These are phyloP conservation scores for Ustilago nuda DNA, from an alignment of 1,284 basidiomycete genomes.

Conservation along the genomic window DNA sequence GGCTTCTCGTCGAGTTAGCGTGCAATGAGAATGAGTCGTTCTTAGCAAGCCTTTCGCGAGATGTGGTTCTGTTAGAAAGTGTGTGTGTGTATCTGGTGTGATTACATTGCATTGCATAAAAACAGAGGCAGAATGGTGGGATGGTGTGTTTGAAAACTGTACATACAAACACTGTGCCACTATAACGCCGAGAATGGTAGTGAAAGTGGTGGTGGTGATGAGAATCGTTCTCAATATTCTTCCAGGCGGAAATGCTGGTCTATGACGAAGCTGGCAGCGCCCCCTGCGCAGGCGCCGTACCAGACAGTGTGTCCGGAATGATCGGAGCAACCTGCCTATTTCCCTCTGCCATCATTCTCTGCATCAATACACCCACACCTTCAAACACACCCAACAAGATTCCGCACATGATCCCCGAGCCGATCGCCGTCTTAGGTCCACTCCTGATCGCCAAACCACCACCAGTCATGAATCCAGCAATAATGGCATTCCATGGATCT, in stretches of 20 bases:
- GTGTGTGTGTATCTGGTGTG: background rate
- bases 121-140: background rate
- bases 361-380: slow-evolving; percentile 88
- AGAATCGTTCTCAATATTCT: background rate
- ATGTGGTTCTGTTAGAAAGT: background rate
- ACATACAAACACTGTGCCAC: background rate
- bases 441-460: slow-evolving; percentile 92
- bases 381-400: slow-evolving; percentile 89
- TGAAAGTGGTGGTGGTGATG: slow-evolving; percentile 5
- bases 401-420: slow-evolving; percentile 93
- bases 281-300: background rate
- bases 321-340: slow-evolving; percentile 71
- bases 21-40: too few relatives aligned
- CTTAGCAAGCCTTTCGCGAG: background rate
- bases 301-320: slow-evolving; percentile 41
- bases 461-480: slow-evolving; percentile 97
- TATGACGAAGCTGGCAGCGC: slow-evolving; percentile 22
- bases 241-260: background rate
- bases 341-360: slow-evolving; percentile 83
- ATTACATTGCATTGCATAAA: slow-evolving; percentile 3
- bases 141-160: background rate
- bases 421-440: slow-evolving; percentile 89
- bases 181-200: too few relatives aligned
- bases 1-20: too few relatives aligned
- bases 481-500: slow-evolving; percentile 99